phyloP scores from a whole-genome alignment of 1,139 yeast genomes.

The Candida neerlandica region DNA sequence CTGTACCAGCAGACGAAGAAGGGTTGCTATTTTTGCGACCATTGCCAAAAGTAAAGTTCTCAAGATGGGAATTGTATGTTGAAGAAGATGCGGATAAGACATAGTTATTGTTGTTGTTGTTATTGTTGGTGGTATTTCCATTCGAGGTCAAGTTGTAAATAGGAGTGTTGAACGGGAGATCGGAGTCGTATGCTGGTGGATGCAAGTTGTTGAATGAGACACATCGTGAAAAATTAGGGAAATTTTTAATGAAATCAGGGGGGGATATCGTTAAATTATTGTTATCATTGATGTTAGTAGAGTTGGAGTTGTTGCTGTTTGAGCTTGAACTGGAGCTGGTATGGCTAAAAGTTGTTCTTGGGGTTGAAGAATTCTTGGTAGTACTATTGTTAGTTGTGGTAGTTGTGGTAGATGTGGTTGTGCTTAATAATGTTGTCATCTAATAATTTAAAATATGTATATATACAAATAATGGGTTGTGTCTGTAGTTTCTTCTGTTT shows the following conservation, averaged over 20 bases:
- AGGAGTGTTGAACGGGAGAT: constrained; percentile 11
- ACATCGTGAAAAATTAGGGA: constrained; percentile 26
- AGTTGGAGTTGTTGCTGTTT: too few species aligned
- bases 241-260: neutral
- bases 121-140: neutral
- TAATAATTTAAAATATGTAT: neutral
- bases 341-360: constrained; percentile 2
- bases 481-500: neutral
- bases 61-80: neutral
- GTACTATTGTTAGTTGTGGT: neutral
- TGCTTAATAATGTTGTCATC: constrained; percentile 7
- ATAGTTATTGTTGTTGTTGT: constrained; percentile 3
- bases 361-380: neutral
- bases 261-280: neutral
- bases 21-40: constrained; percentile 4
- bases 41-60: neutral
- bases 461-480: neutral
- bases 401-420: neutral
- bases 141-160: constrained; percentile 9
- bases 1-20: neutral
- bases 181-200: constrained; percentile 27
- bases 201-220: constrained; percentile 49
- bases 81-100: constrained; percentile 2
- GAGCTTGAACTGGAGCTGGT: neutral
- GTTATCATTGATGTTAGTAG: neutral